Evolutionary conservation across 768 basidiomycete genomes (phyloP).

Genomic region (Lactarius evosmus): DNA sequence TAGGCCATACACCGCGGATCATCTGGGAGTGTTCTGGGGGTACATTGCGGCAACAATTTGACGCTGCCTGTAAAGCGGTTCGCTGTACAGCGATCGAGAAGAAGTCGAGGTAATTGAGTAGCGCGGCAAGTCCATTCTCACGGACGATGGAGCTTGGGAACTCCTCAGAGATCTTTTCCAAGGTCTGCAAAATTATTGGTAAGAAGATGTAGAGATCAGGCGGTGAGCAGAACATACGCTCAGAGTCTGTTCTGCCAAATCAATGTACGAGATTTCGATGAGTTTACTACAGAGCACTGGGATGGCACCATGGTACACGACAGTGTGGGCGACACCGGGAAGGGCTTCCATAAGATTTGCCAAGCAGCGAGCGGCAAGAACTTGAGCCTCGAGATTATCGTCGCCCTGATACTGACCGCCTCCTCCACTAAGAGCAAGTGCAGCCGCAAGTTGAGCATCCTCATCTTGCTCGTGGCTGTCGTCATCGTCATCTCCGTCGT

Average conservation of each 20-base stretch:
- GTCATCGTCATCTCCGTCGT: slow-evolving; percentile 64
- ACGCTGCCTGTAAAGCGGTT: slow-evolving; percentile 92
- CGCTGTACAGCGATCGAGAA: slow-evolving; percentile 97
- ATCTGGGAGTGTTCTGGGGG: slow-evolving; percentile 85
- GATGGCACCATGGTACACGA: slow-evolving; percentile 98
- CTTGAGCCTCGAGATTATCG: slow-evolving; percentile 89
- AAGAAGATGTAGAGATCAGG: slow-evolving; percentile 18
- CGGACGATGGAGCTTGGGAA: slow-evolving; percentile 94
- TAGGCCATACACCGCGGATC: slow-evolving; percentile 88
- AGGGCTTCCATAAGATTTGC: slow-evolving; percentile 99
- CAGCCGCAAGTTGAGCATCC: slow-evolving; percentile 86
- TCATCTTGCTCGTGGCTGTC: slow-evolving; percentile 64
- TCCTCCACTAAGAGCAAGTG: slow-evolving; percentile 76
- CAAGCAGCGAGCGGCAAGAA: slow-evolving; percentile 93
- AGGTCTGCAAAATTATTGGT: slow-evolving; percentile 55
- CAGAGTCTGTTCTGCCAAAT: slow-evolving; percentile 95
- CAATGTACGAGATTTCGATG: slow-evolving; percentile 95
- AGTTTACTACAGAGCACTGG: slow-evolving; percentile 97
- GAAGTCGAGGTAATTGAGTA: slow-evolving; percentile 96
- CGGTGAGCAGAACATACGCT: slow-evolving; percentile 60
- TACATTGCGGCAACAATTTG: slow-evolving; percentile 94
- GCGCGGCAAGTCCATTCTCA: slow-evolving; percentile 89
- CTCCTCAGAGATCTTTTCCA: slow-evolving; percentile 98
- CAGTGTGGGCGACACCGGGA: slow-evolving; percentile 94
- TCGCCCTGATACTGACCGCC: slow-evolving; percentile 63